Conservation (phyloP, 805 yeast species). For the Starmerella apis region DNA sequence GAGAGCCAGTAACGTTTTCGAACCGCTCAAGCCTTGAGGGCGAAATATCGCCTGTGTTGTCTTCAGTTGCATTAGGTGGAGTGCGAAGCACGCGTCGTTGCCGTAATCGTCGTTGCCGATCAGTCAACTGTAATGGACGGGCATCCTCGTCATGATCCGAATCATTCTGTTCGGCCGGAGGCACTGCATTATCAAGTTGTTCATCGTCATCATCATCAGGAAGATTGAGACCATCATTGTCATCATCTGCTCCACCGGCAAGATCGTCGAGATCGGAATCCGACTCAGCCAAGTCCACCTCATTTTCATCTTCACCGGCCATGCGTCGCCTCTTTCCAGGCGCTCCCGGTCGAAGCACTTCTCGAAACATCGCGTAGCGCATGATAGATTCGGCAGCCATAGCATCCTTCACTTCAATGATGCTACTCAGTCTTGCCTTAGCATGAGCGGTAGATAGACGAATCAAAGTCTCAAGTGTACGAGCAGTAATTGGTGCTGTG, state of each 20-base stretch:
- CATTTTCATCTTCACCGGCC: slow-evolving; percentile 26
- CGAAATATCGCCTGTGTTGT: slow-evolving; percentile 37
- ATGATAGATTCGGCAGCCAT: slow-evolving; percentile 73
- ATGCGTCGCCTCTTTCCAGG: slow-evolving; percentile 29
- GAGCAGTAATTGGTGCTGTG: slow-evolving; percentile 94
- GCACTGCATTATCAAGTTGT: slow-evolving; percentile 13
- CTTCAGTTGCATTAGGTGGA: slow-evolving; percentile 19
- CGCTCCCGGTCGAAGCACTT: slow-evolving; percentile 40
- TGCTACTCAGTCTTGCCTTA: slow-evolving; percentile 73
- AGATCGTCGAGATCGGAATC: slow-evolving; percentile 30
- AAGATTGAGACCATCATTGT: slow-evolving; percentile 33
- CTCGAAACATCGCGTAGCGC: slow-evolving; percentile 77
- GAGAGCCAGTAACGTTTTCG: slow-evolving; percentile 39
- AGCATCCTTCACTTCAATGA: slow-evolving; percentile 69
- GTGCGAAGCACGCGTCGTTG: slow-evolving; percentile 22
- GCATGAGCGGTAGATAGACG: slow-evolving; percentile 96
- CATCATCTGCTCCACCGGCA: slow-evolving; percentile 42
- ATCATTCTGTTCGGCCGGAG: slow-evolving; percentile 2
- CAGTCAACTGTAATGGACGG: not conserved
- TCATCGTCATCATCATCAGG: slow-evolving; percentile 32
- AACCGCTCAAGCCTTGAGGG: slow-evolving; percentile 41
- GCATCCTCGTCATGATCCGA: slow-evolving; percentile 7
- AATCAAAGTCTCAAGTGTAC: slow-evolving; percentile 90
- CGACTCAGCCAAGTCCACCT: slow-evolving; percentile 25
- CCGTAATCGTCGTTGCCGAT: slow-evolving; percentile 8